phyloP scores from a whole-genome alignment of 495 filamentous ascomycete genomes.

The Penicillium soppii region DNA sequence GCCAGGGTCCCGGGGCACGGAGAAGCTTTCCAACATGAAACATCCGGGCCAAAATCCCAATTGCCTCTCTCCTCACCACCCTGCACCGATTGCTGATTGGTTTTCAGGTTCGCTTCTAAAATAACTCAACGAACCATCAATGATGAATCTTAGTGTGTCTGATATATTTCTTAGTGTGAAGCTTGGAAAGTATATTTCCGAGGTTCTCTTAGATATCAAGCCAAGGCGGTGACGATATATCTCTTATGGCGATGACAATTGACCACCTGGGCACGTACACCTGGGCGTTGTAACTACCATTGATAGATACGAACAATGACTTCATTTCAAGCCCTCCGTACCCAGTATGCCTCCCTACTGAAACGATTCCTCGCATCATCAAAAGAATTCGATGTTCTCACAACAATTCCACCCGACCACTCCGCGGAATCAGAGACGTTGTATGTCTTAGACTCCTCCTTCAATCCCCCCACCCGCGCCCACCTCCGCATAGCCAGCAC shows the following conservation, averaged over 20 bases:
- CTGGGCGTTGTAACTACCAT: too few relatives aligned
- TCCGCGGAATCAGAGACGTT: constrained; percentile 47
- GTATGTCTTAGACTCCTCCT: constrained; percentile 89
- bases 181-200: neutral
- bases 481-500: constrained; percentile 74
- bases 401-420: constrained; percentile 44
- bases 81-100: neutral
- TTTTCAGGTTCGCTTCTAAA: neutral
- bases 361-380: constrained; percentile 56
- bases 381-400: constrained; percentile 58
- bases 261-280: too few relatives aligned
- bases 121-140: neutral
- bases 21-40: constrained; percentile 16
- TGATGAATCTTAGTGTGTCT: constrained; percentile 1
- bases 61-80: neutral
- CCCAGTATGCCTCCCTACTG: constrained; percentile 46
- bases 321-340: constrained; percentile 40
- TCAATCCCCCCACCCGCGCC: constrained; percentile 88
- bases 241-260: constrained; percentile 1
- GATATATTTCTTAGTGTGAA: neutral
- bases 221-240: constrained; percentile 3
- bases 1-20: neutral
- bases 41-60: neutral
- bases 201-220: neutral
- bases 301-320: constrained; percentile 17